Base-by-base conservation (phyloP, 1,284 basidiomycete species). In the Irpex sp. region DNA sequence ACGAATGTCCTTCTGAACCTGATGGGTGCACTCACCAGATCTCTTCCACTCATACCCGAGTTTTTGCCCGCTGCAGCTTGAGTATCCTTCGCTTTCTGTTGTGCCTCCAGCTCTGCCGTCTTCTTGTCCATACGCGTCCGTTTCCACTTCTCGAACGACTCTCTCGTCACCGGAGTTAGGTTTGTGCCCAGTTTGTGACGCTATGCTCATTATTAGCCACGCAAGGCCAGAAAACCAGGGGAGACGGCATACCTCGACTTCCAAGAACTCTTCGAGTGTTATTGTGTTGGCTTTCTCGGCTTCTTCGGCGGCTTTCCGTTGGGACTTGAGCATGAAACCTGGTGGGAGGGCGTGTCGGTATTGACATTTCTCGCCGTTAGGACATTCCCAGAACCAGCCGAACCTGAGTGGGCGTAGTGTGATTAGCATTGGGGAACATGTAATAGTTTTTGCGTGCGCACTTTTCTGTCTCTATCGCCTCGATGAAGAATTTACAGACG, bases 401-500 rank as follows among this genome's bases (percentile, higher is more conserved):
- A 91, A 93, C 71, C 89, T 92, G 63, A 52, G 55, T 58, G 26
- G 61, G 44, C 6, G 5, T 15, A 40, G 1, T 8, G 17, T 48
- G 36, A 62, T 54, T 49, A 17, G 61, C 61, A 59, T 48, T 49
- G 52, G 49, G 58, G 48, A 31, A 48, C 3, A 2, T n/a, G 17
- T 38, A 44, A 48, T 36, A 49, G 15, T 2, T 8, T 1, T 51
- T 2, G 15, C 5, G 70, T 73, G 78, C 82, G 64, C 81, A 96
- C 85, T 94, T 95, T 74, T 94, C 89, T 9, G 85, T 84, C 76
- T 99, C 97, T 73, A 99, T 97, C 31, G 97, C 97, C 73, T 98
- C 91, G 67, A 99, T 92, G 74, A 99, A 99, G 79, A 81, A 89
- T 78, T 97, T 98, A 88, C 97, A 98, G 7, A 98, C 96, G 72